phyloP scores from a whole-genome alignment of 2,329 filamentous ascomycete genomes.

The Nemania sp. region DNA sequence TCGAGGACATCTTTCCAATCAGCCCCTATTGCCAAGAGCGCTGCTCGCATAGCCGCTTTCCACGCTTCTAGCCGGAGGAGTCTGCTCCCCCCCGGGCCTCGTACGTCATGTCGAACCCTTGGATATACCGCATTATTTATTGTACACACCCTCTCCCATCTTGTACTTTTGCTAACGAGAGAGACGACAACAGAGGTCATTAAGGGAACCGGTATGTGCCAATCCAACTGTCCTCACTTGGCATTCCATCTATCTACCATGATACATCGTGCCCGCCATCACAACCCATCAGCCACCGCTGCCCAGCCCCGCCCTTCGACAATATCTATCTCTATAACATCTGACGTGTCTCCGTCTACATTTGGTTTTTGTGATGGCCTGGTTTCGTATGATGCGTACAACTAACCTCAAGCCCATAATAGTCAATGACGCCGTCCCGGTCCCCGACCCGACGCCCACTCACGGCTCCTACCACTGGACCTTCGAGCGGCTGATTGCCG shows the following conservation, averaged over 20 bases:
- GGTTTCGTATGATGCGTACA: too few species aligned
- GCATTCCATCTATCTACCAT: too few species aligned
- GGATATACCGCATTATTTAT: conserved; percentile 22
- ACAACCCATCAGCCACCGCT: too few species aligned
- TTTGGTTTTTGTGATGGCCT: too few species aligned
- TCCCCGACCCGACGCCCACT: conserved; percentile 77
- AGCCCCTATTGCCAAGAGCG: conserved; percentile 51
- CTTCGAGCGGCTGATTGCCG: conserved; percentile 88
- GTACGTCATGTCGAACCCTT: conserved; percentile 64
- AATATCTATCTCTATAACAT: too few species aligned
- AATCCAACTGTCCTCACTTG: not conserved
- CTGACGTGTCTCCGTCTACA: too few species aligned
- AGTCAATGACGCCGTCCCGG: conserved; percentile 88
- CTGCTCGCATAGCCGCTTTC: conserved; percentile 79
- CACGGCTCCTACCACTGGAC: conserved; percentile 99
- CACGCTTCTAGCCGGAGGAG: conserved; percentile 81
- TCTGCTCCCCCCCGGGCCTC: conserved; percentile 86
- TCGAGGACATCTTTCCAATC: conserved; percentile 49
- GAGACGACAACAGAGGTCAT: conserved; percentile 70
- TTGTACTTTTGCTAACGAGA: conserved; percentile 48
- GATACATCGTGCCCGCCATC: too few species aligned
- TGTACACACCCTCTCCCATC: not conserved
- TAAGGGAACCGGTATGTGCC: conserved; percentile 74
- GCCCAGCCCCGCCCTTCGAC: too few species aligned
- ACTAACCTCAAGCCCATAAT: conserved; percentile 31